phyloP scores from a whole-genome alignment of 805 yeast species.

The Nakazawaea siamensis region DNA sequence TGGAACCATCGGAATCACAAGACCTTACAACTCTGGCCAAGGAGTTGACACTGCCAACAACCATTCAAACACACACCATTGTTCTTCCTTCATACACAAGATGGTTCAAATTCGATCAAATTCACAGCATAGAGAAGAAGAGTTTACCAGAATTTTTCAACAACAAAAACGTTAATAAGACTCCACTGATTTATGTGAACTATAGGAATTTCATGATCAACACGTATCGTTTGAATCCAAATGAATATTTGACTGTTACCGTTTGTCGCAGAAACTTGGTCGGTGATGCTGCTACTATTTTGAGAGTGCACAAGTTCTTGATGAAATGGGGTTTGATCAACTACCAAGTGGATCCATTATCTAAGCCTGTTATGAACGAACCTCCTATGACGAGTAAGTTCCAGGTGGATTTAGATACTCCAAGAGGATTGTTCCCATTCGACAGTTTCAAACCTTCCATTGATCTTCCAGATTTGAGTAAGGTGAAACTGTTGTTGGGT shows the following conservation, averaged over 20 bases:
- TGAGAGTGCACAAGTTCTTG: constrained; percentile 76
- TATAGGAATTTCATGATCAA: constrained; percentile 87
- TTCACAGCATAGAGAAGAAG: constrained; percentile 73
- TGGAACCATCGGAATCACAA: constrained; percentile 9
- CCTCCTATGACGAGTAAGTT: constrained; percentile 75
- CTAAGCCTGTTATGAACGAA: constrained; percentile 59
- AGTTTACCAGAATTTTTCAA: constrained; percentile 86
- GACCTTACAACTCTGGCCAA: no score
- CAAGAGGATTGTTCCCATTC: constrained; percentile 88
- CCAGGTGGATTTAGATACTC: constrained; percentile 75
- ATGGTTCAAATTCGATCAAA: constrained; percentile 72
- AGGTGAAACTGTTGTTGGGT: constrained; percentile 17
- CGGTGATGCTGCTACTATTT: constrained; percentile 85
- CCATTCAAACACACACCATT: constrained; percentile 69
- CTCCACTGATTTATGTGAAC: constrained; percentile 72
- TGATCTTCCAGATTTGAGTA: constrained; percentile 29
- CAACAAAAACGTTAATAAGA: constrained; percentile 52
- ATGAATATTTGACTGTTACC: constrained; percentile 82
- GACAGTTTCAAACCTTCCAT: constrained; percentile 68
- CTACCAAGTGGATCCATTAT: constrained; percentile 80
- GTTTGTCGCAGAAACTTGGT: constrained; percentile 86
- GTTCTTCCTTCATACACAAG: constrained; percentile 81
- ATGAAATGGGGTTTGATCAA: constrained; percentile 91
- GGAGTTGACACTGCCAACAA: constrained; percentile 16
- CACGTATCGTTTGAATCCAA: constrained; percentile 81